Base-by-base conservation (phyloP, 2,329 filamentous ascomycete genomes). In the Alternaria brassicae region DNA sequence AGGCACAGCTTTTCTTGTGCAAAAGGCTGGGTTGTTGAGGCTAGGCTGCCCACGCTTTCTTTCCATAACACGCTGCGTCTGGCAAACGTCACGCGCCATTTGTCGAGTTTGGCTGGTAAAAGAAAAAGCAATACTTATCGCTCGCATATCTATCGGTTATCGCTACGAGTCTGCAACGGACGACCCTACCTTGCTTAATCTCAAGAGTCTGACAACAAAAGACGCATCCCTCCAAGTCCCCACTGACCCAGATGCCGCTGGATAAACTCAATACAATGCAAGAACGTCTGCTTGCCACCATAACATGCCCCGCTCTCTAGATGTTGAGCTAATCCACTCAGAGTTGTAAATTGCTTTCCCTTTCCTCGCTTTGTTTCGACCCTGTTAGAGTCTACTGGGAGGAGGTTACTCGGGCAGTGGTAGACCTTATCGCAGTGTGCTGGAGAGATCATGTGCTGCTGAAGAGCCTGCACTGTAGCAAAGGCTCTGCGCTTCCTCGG, bases 291-390 rank as follows among this genome's bases (percentile, higher is more conserved):
- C 32, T 49, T 54, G 7, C 58, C 41, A 17, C 58, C 47, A 7
- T 34, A 3, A 37, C 47, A 63, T 17, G 54, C 61, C 1, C 47
- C 61, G 5, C 32, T 45, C 47, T 63, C 58, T 17, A 61, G 21
- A 36, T 63, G 54, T 36, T 61, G 50, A n/a, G 53, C 45, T 25
- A 65, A 39, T 1, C 62, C 56, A 47, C 56, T 54, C 3, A 62
- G 49, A 27, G 56, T 65, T 32, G 50, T 55, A 21, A 63, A 63
- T 7, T 44, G 47, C 58, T 50, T 63, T 47, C 34, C 19, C 28
- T 49, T 58, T 27, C 17, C 37, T 32, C 25, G 39, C 45, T 48
- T 45, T 36, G 10, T 34, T 41, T 25, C 6, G 13, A 21, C n/a
- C 30, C 15, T 53, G 32, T 12, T 54, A 17, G 39, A 42, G 19